These are phyloP conservation scores for Leucocoprinus leucothites DNA, from an alignment of 768 basidiomycete species.

Conservation along the genomic window DNA sequence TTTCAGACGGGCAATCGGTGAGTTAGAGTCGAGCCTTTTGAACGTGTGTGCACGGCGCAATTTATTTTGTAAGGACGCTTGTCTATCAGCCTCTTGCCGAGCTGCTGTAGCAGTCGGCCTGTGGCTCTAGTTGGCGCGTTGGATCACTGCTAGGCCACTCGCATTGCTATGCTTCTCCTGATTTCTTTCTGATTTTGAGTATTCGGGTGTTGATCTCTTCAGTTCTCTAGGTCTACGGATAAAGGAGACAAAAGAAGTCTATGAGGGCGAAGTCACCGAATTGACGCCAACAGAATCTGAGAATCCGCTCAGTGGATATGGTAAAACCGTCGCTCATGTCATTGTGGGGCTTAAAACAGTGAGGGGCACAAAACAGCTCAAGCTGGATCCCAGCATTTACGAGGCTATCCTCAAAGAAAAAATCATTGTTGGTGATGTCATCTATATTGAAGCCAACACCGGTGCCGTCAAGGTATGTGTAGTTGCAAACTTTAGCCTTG, in stretches of 20 bases:
- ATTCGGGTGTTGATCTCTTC: slow-evolving; percentile 8
- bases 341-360: slow-evolving; percentile 93
- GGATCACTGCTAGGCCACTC: no score
- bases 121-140: no score
- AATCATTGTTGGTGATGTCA: slow-evolving; percentile 93
- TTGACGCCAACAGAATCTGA: slow-evolving; percentile 95
- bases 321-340: slow-evolving; percentile 98
- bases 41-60: neutral
- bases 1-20: slow-evolving; percentile 94
- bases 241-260: slow-evolving; percentile 99
- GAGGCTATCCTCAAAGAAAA: slow-evolving; percentile 98
- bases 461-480: slow-evolving; percentile 86
- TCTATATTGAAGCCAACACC: slow-evolving; percentile 91
- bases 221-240: slow-evolving; percentile 78
- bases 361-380: slow-evolving; percentile 89
- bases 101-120: no score
- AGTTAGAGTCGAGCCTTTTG: slow-evolving; percentile 24
- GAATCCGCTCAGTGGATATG: slow-evolving; percentile 96
- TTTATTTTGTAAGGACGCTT: no score
- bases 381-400: slow-evolving; percentile 93
- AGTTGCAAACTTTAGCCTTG: neutral
- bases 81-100: no score
- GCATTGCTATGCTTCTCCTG: neutral
- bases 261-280: slow-evolving; percentile 98
- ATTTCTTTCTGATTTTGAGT: neutral